Conservation (phyloP, 2,329 filamentous ascomycete species). For the Bipolaris sorokiniana region DNA sequence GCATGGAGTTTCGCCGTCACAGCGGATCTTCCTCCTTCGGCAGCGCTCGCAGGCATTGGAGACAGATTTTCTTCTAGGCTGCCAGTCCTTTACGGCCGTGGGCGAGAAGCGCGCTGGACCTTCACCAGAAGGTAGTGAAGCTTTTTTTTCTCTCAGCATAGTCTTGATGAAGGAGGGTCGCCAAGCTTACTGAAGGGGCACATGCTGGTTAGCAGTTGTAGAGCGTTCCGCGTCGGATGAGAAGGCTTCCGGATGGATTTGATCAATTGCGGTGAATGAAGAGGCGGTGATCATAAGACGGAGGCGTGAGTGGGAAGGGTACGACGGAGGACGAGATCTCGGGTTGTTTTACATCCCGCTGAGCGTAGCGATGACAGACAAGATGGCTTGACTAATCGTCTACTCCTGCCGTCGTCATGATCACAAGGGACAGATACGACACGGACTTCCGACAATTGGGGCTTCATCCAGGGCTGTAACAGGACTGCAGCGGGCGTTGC, state of each 20-base stretch:
- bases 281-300: conserved; percentile 28
- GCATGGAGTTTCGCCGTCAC: conserved; percentile 47
- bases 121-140: conserved; percentile 40
- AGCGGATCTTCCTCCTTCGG: conserved; percentile 45
- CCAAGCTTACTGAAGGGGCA: conserved; percentile 45
- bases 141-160: conserved; percentile 26
- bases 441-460: conserved; percentile 36
- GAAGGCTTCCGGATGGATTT: conserved; percentile 29
- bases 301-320: conserved; percentile 25
- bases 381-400: conserved; percentile 35
- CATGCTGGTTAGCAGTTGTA: conserved; percentile 34
- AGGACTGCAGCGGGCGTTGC: conserved; percentile 21
- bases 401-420: conserved; percentile 25
- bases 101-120: conserved; percentile 41
- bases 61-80: conserved; percentile 45
- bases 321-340: conserved; percentile 44
- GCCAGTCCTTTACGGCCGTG: conserved; percentile 43
- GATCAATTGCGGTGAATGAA: conserved; percentile 22
- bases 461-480: conserved; percentile 40
- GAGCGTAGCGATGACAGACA: conserved; percentile 26
- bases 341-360: conserved; percentile 46
- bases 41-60: conserved; percentile 49
- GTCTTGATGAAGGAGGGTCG: neutral
- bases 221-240: conserved; percentile 40
- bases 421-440: conserved; percentile 23